phyloP scores from a whole-genome alignment of 495 filamentous ascomycete species.

The Penicillium odoratum region DNA sequence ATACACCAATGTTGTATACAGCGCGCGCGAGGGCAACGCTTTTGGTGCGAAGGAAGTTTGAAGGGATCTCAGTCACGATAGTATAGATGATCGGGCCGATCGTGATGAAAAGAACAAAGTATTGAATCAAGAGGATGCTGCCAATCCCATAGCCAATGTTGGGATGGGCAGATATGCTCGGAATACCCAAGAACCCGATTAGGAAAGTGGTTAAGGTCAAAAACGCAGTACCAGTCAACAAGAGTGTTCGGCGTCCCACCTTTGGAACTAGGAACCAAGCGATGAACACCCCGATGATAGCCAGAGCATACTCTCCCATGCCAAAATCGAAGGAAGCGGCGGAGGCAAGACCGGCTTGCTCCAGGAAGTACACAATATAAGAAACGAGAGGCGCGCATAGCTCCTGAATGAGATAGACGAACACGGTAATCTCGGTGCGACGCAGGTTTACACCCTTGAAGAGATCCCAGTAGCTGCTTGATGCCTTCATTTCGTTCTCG shows the following conservation, averaged over 20 bases:
- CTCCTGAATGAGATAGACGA: constrained; percentile 43
- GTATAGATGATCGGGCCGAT: constrained; percentile 64
- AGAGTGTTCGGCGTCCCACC: constrained; percentile 65
- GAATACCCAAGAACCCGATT: constrained; percentile 61
- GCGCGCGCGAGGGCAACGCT: constrained; percentile 63
- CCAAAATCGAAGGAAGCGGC: constrained; percentile 32
- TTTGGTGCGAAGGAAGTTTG: constrained; percentile 56
- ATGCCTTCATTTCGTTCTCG: constrained; percentile 62
- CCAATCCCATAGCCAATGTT: constrained; percentile 34
- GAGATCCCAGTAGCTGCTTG: constrained; percentile 66
- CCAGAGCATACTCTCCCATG: constrained; percentile 29
- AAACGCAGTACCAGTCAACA: constrained; percentile 58
- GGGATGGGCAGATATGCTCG: constrained; percentile 42
- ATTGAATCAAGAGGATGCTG: constrained; percentile 56
- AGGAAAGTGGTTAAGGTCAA: constrained; percentile 60
- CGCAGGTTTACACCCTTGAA: constrained; percentile 70
- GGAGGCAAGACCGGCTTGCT: constrained; percentile 56
- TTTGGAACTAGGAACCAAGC: constrained; percentile 66
- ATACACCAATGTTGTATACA: constrained; percentile 56
- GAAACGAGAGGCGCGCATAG: constrained; percentile 27
- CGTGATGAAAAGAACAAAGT: constrained; percentile 55
- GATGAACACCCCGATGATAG: constrained; percentile 25
- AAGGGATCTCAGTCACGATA: constrained; percentile 59
- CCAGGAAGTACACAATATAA: constrained; percentile 65
- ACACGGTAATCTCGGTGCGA: constrained; percentile 72